Evolutionary conservation across 225 moss, liverwort and hornwort species (phyloP).

Genomic region (Physcomitrellopsis africana): DNA sequence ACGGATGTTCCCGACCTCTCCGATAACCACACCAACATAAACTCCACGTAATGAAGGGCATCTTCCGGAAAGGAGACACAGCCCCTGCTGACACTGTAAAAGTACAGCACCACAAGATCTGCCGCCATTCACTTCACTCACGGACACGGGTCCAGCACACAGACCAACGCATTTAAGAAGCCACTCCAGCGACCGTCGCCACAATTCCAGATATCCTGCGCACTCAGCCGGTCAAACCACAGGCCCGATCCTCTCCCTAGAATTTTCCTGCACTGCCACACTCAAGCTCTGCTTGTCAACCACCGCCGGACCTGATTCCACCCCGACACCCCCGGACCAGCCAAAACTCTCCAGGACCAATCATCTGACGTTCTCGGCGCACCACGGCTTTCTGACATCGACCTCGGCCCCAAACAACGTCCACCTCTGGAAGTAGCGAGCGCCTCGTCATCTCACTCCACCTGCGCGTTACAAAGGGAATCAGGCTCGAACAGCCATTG

Average conservation of each 20-base stretch:
- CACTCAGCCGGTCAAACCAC: constrained; percentile 22
- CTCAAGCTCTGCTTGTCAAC: background rate
- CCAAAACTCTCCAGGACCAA: background rate
- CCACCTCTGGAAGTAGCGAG: background rate
- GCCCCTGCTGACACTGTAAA: too few relatives aligned
- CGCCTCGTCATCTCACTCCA: background rate
- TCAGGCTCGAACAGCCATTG: background rate
- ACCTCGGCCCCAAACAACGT: background rate
- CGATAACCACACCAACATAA: too few relatives aligned
- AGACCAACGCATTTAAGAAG: constrained; percentile 12
- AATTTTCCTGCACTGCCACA: constrained; percentile 39
- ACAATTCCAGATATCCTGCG: constrained; percentile 14
- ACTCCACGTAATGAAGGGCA: too few relatives aligned
- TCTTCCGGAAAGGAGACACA: too few relatives aligned
- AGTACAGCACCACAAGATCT: too few relatives aligned
- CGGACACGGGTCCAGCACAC: constrained; percentile 32
- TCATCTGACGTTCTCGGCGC: background rate
- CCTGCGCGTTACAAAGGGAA: background rate
- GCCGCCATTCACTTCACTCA: too few relatives aligned
- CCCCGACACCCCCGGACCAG: background rate
- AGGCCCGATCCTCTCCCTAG: constrained; percentile 15
- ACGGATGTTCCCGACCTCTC: too few relatives aligned
- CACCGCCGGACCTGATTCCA: background rate
- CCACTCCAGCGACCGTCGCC: constrained; percentile 7
- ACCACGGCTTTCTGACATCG: background rate